Evolutionary conservation across 2,329 filamentous ascomycete genomes (phyloP).

Genomic region (Apiospora pterosperma): DNA sequence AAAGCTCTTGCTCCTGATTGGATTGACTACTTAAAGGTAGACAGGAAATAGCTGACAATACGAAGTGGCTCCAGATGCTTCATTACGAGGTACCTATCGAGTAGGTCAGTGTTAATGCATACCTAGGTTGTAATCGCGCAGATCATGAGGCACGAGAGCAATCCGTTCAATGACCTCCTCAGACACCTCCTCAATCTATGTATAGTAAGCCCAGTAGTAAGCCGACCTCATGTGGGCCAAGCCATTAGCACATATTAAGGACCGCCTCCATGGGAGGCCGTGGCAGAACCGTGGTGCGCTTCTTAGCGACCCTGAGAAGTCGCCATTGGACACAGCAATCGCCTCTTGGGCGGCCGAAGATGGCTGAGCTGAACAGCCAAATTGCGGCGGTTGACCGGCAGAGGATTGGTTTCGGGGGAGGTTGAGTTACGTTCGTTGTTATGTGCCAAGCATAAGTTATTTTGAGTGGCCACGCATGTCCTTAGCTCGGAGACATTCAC

Average conservation of each 20-base stretch:
- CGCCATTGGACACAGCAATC: slow-evolving; percentile 1
- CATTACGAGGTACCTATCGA: too few species aligned
- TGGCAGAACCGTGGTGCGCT: background rate
- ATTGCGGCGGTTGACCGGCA: background rate
- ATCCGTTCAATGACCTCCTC: background rate
- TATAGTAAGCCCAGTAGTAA: too few species aligned
- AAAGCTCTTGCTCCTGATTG: background rate
- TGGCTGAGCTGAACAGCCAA: background rate
- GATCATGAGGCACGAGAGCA: background rate
- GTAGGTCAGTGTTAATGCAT: background rate
- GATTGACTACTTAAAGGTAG: background rate
- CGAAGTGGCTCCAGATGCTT: background rate
- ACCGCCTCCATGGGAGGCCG: background rate
- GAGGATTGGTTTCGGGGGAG: background rate
- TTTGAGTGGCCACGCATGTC: background rate
- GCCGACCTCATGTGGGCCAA: background rate
- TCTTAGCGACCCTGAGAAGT: background rate
- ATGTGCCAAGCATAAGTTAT: background rate
- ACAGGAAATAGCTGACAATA: background rate
- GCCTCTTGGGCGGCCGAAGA: background rate
- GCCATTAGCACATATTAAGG: background rate
- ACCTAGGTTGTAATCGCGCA: background rate
- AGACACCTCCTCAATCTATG: too few species aligned
- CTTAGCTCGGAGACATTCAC: background rate
- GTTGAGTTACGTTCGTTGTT: background rate